Evolutionary conservation across 2,329 filamentous ascomycete species (phyloP).

Genomic region (Monosporascus sp.): DNA sequence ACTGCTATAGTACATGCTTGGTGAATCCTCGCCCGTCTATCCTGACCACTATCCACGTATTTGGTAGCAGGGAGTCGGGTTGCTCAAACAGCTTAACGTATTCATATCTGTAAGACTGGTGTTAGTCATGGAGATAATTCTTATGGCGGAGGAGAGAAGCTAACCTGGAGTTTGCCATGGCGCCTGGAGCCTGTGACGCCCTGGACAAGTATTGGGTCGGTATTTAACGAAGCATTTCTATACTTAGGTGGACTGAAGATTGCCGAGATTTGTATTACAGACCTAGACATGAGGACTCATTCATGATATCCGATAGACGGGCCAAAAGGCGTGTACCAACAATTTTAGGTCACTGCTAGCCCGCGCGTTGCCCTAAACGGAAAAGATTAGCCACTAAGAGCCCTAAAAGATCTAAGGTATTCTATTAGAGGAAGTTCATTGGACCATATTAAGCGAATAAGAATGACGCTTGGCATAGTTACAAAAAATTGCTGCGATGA

Average conservation of each 20-base stretch:
- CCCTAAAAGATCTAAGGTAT: too few species aligned
- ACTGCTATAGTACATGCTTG: conserved; percentile 53
- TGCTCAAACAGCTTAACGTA: conserved; percentile 91
- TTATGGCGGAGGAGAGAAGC: conserved; percentile 8
- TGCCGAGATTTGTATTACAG: too few species aligned
- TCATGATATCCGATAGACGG: too few species aligned
- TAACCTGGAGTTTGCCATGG: conserved; percentile 54
- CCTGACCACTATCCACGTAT: conserved; percentile 93
- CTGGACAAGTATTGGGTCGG: neutral
- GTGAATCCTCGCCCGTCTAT: conserved; percentile 94
- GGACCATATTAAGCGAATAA: too few species aligned
- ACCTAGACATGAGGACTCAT: neutral
- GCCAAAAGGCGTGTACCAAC: too few species aligned
- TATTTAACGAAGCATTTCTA: neutral
- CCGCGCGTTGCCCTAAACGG: too few species aligned
- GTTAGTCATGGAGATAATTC: conserved; percentile 10
- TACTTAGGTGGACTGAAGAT: neutral
- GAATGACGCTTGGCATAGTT: too few species aligned
- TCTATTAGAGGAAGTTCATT: too few species aligned
- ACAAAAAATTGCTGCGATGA: too few species aligned
- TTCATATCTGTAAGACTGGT: conserved; percentile 61
- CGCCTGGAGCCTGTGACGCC: neutral
- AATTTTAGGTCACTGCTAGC: too few species aligned
- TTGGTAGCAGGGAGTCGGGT: conserved; percentile 71
- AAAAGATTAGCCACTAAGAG: too few species aligned